These are phyloP conservation scores for Naganishia randhawae DNA, from an alignment of 768 basidiomycete species.

Conservation along the genomic window DNA sequence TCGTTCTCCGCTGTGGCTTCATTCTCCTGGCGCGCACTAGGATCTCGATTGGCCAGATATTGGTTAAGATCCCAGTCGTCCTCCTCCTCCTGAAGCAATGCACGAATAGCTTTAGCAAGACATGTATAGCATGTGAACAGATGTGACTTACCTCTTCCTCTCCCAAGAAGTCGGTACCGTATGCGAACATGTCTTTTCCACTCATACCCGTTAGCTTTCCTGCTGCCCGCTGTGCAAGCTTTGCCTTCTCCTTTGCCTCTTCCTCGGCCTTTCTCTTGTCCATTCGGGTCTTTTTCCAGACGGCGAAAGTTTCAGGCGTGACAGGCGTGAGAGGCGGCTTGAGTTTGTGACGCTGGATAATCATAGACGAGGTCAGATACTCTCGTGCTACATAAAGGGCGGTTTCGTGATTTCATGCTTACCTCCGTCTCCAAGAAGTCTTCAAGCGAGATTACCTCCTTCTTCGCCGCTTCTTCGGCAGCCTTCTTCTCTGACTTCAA, in stretches of 20 bases:
- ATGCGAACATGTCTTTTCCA: constrained; percentile 81
- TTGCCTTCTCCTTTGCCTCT: constrained; percentile 74
- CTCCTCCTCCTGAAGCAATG: constrained; percentile 35
- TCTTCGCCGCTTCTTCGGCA: constrained; percentile 76
- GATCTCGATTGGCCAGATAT: constrained; percentile 26
- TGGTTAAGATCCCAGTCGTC: constrained; percentile 51
- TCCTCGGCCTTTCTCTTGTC: constrained; percentile 90
- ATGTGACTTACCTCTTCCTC: constrained; percentile 36
- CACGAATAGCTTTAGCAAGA: not conserved
- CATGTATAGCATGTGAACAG: not conserved
- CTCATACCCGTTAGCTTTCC: constrained; percentile 92
- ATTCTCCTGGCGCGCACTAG: constrained; percentile 17
- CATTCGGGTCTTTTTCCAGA: constrained; percentile 92
- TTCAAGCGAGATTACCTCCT: constrained; percentile 83
- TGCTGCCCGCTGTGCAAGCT: constrained; percentile 72
- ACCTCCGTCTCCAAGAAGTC: constrained; percentile 98
- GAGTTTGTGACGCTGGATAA: constrained; percentile 91
- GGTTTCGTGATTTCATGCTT: constrained; percentile 32
- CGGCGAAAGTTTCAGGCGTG: constrained; percentile 81
- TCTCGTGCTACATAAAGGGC: constrained; percentile 16
- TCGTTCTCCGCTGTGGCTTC: constrained; percentile 20
- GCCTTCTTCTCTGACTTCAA: constrained; percentile 92
- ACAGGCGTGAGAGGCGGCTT: constrained; percentile 72
- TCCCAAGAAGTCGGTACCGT: constrained; percentile 45
- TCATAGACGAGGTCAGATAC: not conserved